Percentiles rank a stretch among this genome's conserved stretches.
These are phyloP conservation scores for Linum trigynum DNA, from an alignment of 345 rosid genomes.

Conservation along the genomic window DNA sequence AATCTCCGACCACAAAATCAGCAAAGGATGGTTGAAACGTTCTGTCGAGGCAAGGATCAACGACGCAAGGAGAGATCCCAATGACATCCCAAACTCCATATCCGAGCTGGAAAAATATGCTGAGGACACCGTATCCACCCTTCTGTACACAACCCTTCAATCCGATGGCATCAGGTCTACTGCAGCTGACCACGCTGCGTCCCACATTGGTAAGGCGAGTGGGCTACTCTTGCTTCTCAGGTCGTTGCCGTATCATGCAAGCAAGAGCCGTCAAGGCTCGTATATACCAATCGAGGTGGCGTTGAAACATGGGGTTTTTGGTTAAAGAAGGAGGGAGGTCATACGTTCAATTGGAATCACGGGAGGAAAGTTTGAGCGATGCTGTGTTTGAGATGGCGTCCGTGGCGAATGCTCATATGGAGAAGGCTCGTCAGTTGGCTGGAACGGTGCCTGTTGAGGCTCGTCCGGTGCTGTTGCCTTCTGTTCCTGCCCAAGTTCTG, in stretches of 20 bases:
- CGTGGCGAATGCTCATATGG: constrained; percentile 65
- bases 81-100: constrained; percentile 56
- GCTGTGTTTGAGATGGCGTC: constrained; percentile 85
- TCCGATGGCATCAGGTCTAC: constrained; percentile 75
- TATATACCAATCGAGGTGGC: constrained; percentile 64
- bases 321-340: constrained; percentile 50
- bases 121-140: constrained; percentile 69
- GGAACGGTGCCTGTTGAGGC: constrained; percentile 61
- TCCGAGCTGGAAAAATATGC: constrained; percentile 81
- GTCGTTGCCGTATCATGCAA: constrained; percentile 76
- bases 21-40: constrained; percentile 76
- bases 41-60: constrained; percentile 79
- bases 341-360: constrained; percentile 53
- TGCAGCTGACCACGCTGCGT: constrained; percentile 79
- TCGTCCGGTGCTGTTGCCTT: constrained; percentile 60
- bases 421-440: constrained; percentile 71
- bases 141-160: constrained; percentile 76
- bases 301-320: constrained; percentile 62
- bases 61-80: constrained; percentile 54
- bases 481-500: constrained; percentile 71
- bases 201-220: constrained; percentile 88
- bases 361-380: constrained; percentile 42
- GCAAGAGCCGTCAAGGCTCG: constrained; percentile 52
- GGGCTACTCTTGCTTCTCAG: constrained; percentile 75
- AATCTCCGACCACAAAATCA: constrained; percentile 50